Evolutionary conservation across 2,329 filamentous ascomycete genomes (phyloP), one percentile per base, ranked within the genome.

Genomic region (Colletotrichum incanum): DNA sequence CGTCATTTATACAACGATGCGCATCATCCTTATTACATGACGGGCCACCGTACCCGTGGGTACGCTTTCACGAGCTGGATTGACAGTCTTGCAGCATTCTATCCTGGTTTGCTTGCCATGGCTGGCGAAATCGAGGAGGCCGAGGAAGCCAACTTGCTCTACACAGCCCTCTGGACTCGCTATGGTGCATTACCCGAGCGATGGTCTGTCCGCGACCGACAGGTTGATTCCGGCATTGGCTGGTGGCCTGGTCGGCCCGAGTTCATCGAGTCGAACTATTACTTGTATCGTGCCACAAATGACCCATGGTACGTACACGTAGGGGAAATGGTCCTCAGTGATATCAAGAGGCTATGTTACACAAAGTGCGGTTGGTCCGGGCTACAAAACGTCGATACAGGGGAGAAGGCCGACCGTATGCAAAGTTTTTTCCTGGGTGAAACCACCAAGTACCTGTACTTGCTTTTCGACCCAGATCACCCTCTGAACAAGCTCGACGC

Each of bases 371-470:
- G 96, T 50, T 98, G 96, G 95, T 94, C 96, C 18, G 96, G 96
- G 0, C 86, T 98, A 45, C 92, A 95, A 77, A 92, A 95, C 80
- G 93, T 96, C 11, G 86, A 92, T 43, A 94, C 90, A 6, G 96
- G 96, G 4, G 94, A 98, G 82, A 91, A 94, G 82, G 94, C 90
- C 76, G 95, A 99, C 80, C 93, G 96, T 43, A 98, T 98, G 96
- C 96, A 99, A 82, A 98, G 96, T 80, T 99, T 98, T 86, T 98
- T 98, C 78, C 87, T 99, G 1, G 96, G 96, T 18, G 96, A 99
- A 82, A 99, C 96, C 1, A 92, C 94, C 55, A 98, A 98, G 82
- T 99, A 99, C 81, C 86, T 99, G 74, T 98, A 97, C 80, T 85
- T 99, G 66, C 89, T 98, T 2, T 98, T 97, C 80, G 94, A 97